Conservation (phyloP, 2,329 filamentous ascomycete species). For the Penicillium sp. region DNA sequence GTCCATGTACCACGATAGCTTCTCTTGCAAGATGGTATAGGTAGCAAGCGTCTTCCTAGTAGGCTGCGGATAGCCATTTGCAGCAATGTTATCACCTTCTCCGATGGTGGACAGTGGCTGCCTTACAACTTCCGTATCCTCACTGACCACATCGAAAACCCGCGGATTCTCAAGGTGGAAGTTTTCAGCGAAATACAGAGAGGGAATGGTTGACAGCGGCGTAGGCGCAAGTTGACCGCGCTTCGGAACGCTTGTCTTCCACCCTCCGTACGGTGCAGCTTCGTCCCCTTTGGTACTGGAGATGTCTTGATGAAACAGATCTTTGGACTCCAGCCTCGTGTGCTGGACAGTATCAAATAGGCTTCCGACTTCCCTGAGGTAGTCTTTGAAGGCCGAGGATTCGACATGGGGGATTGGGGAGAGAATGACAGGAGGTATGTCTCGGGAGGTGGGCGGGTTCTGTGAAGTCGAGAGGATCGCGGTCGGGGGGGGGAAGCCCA, state of each 20-base stretch:
- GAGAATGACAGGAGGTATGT: background rate
- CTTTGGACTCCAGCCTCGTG: background rate
- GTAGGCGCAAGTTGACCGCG: background rate
- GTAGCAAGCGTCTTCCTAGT: background rate
- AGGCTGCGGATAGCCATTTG: background rate
- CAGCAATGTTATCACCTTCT: background rate
- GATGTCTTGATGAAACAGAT: background rate
- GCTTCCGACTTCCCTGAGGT: background rate
- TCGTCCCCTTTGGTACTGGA: background rate
- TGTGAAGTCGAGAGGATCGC: background rate
- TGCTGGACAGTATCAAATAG: background rate
- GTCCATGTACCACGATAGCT: background rate
- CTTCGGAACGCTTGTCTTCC: background rate
- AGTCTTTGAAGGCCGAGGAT: background rate
- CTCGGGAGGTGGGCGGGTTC: background rate
- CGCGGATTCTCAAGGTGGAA: background rate
- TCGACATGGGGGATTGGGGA: background rate
- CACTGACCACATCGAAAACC: background rate
- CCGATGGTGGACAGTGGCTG: background rate
- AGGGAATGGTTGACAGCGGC: background rate
- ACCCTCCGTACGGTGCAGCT: background rate
- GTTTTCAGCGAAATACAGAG: background rate
- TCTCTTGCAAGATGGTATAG: background rate
- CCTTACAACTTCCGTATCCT: background rate
- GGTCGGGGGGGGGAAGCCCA: background rate